Base-by-base conservation (phyloP, 192 early-diverging fungal species). In the Coemansia biformis region DNA sequence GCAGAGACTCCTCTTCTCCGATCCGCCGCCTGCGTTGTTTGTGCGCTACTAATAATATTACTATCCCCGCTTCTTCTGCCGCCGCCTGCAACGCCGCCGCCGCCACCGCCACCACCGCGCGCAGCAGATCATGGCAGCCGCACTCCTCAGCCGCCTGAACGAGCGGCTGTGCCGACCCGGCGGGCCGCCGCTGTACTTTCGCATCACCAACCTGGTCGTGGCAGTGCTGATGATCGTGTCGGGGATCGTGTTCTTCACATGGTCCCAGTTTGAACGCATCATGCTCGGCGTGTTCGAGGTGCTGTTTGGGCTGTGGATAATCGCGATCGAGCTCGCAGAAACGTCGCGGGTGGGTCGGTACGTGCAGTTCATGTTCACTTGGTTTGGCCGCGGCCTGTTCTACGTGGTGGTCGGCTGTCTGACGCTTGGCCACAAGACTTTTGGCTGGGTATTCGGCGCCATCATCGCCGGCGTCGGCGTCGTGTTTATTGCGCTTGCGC, bases 331-430 rank as follows among this genome's bases (percentile, higher is more conserved):
- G 50, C 22, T 72, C 13, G 48, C 62, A 2, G 62, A 72, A 17
- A 22, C 64, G 53, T 38, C 57, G 18, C 60, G 62, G 68, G 40
- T 72, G 40, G 53, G 55, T 9, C 60, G 51, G 31, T 55, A 54
- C 13, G 63, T 62, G 26, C 63, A 54, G 55, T 74, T 74, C 26
- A 74, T 74, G 70, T 66, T 62, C 30, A 74, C 63, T 3, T 74
- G 63, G 63, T 58, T 58, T 8, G 70, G 70, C 0, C 70, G 70
- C 31, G 70, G 70, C 2, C 17, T 62, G 2, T 66, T 74, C 29
- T 74, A 74, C 36, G 51, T 74, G 13, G 66, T 74, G 39, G 55
- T 74, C 6, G 70, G 70, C 24, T 74, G 70, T 21, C 37, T 74
- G 37, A 66, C 58, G 1, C 59, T 74, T 0, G 70, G 70, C 0